Percentiles rank a stretch among this genome's conserved stretches.
phyloP scores from a whole-genome alignment of 2,329 filamentous ascomycete species.

The Mycosphaerella arachidis region DNA sequence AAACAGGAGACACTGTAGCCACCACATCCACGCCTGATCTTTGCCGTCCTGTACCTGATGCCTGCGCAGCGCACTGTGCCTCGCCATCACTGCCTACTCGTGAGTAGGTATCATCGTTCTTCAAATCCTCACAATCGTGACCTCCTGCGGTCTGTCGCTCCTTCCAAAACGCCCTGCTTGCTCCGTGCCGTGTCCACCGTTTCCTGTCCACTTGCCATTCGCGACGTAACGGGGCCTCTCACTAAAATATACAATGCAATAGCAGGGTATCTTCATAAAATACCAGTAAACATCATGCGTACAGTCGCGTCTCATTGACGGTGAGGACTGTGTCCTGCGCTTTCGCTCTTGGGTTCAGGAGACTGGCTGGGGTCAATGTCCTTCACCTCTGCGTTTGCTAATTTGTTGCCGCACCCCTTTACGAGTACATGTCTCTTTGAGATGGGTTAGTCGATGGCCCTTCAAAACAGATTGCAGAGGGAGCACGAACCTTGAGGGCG shows the following conservation, averaged over 20 bases:
- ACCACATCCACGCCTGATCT: neutral
- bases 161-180: constrained; percentile 4
- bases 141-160: neutral
- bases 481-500: constrained; percentile 76
- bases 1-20: neutral
- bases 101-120: constrained; percentile 6
- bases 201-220: neutral
- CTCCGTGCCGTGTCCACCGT: neutral
- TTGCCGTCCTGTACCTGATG: neutral
- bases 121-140: neutral
- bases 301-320: constrained; percentile 20
- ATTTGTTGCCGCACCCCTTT: constrained; percentile 60
- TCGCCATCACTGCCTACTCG: neutral
- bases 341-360: constrained; percentile 32
- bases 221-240: constrained; percentile 7
- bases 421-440: constrained; percentile 61
- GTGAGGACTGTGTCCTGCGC: constrained; percentile 29
- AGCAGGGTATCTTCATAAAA: constrained; percentile 23
- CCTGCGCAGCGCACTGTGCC: neutral
- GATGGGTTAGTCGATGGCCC: constrained; percentile 35
- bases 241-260: constrained; percentile 19
- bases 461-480: neutral
- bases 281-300: neutral
- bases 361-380: constrained; percentile 35
- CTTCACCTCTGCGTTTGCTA: constrained; percentile 32